Evolutionary conservation across 306 rosid species (phyloP), one percentile per base, ranked within the genome.

Genomic region (Trifolium subterraneum): DNA sequence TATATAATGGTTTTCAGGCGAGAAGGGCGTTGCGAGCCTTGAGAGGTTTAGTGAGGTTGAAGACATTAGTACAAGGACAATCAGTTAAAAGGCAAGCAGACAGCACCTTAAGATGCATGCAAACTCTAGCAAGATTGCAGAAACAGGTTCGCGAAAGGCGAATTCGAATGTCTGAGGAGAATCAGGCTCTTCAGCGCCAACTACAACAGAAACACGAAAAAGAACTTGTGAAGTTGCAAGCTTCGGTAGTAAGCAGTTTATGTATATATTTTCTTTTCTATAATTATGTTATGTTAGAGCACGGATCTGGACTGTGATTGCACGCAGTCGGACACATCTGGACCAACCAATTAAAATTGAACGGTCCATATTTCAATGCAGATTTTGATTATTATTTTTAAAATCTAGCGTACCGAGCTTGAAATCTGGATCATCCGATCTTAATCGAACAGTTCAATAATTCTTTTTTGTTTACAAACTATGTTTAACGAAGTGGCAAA

Each of bases 131-230:
- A 67, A 87, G 85, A 44, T 77, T 89, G 33, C 92, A 93, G 73
- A 87, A 89, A 38, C 89, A 90, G 83, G 80, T 89, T 80, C 93
- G 86, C 14, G 79, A 84, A 38, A 83, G 95, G 79, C 80, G 95
- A 67, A 82, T 89, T 55, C 89, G 90, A 82, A 82, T 90, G 96
- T 90, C 88, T 0, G 97, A 90, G 79, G 92, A 93, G 79, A 93
- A 93, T 35, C 92, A 54, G 79, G 92, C 88, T 27, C 88, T 89
- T 60, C 93, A 86, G 70, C 75, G 74, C 18, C 93, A 86, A 75
- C 78, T 87, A 22, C 92, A 86, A 64, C 89, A 81, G 77, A 90
- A 82, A 76, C 82, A 64, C 19, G 89, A 86, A 62, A 87, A 66
- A 47, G 94, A 88, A 73, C 79, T 83, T 29, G 84, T 87, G 67